phyloP scores from a whole-genome alignment of 1,139 yeast species.

The Lipomyces yarrowii region DNA sequence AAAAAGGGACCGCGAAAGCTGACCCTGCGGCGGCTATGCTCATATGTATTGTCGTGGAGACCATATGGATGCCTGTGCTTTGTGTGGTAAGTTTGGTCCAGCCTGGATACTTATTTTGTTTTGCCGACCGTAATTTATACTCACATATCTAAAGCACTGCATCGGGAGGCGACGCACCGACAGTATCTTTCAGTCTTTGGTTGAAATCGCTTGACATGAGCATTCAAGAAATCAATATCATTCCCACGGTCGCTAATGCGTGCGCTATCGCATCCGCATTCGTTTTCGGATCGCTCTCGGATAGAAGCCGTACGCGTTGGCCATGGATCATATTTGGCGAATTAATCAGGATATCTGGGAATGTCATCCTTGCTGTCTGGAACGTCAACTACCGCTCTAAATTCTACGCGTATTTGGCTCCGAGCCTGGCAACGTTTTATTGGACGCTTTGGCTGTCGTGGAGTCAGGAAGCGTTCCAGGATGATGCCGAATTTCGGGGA shows the following conservation, averaged over 20 bases:
- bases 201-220: constrained; percentile 42
- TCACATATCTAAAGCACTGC: not conserved
- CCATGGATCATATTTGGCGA: constrained; percentile 15
- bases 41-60: constrained; percentile 9
- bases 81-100: constrained; percentile 21
- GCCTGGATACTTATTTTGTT: no score
- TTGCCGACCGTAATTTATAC: constrained; percentile 33
- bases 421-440: not conserved
- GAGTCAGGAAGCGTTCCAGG: constrained; percentile 16
- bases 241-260: constrained; percentile 34
- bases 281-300: constrained; percentile 27
- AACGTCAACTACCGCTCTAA: constrained; percentile 9
- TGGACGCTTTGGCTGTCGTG: constrained; percentile 18
- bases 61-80: constrained; percentile 11
- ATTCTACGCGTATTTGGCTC: constrained; percentile 15
- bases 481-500: constrained; percentile 13
- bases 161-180: constrained; percentile 36
- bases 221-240: constrained; percentile 39
- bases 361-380: constrained; percentile 12
- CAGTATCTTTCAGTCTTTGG: constrained; percentile 45
- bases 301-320: constrained; percentile 20
- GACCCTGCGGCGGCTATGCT: constrained; percentile 6
- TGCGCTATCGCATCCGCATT: constrained; percentile 25
- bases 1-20: constrained; percentile 15
- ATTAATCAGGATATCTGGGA: constrained; percentile 4